Evolutionary conservation across 352 stramenopile genomes (phyloP).

Genomic region (Blastocystis sp.): DNA sequence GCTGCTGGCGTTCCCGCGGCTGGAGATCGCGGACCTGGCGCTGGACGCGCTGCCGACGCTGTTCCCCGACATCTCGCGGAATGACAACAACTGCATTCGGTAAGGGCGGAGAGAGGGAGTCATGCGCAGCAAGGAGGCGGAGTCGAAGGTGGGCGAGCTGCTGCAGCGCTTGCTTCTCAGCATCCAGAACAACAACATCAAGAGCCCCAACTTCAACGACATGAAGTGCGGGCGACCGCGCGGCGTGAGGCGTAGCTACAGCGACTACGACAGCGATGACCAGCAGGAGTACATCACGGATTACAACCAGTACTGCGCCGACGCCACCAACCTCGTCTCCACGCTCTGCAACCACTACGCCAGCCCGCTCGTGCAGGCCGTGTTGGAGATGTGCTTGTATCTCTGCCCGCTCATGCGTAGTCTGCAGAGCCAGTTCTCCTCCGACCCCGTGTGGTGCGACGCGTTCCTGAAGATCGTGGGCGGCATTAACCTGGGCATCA

Average conservation of each 20-base stretch:
- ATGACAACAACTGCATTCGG: not conserved
- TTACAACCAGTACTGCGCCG: constrained; percentile 19
- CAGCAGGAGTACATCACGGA: constrained; percentile 29
- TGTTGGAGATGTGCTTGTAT: constrained; percentile 6
- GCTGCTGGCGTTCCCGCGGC: not conserved
- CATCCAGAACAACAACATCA: constrained; percentile 42
- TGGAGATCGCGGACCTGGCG: constrained; percentile 38
- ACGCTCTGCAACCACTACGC: not conserved
- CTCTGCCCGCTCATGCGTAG: not conserved
- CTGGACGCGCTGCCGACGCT: constrained; percentile 30
- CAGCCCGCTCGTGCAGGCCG: not conserved
- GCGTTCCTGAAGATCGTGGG: constrained; percentile 19
- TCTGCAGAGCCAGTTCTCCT: constrained; percentile 11
- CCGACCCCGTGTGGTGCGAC: not conserved
- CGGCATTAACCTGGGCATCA: constrained; percentile 49
- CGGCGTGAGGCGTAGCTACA: not conserved
- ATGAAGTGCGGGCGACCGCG: constrained; percentile 5
- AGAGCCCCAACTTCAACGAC: constrained; percentile 3
- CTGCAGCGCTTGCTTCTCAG: not conserved
- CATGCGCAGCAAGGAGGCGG: not conserved
- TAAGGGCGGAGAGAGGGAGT: not conserved
- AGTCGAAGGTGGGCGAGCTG: not conserved
- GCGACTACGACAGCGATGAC: constrained; percentile 14
- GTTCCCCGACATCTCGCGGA: constrained; percentile 36
- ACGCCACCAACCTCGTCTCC: not conserved